Conservation (phyloP, 257 asterid species). For the Phtheirospermum japonicum region DNA sequence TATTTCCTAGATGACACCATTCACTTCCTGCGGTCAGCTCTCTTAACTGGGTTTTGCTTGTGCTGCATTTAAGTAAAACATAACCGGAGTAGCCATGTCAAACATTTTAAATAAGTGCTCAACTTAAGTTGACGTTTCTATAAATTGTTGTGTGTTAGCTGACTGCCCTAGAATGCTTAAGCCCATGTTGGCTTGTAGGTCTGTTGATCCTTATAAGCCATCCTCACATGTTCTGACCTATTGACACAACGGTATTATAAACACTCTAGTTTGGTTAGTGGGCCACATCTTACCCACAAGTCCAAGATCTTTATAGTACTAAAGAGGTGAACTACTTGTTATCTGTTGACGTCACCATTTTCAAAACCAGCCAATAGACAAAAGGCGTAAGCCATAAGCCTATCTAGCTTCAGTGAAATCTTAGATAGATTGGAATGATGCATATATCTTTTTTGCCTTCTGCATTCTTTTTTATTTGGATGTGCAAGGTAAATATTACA, state of each 20-base stretch:
- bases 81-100: neutral
- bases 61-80: neutral
- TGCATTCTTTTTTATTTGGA: neutral
- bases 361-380: no score
- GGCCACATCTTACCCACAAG: neutral
- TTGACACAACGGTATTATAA: neutral
- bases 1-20: neutral
- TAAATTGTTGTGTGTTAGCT: neutral
- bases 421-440: neutral
- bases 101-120: neutral
- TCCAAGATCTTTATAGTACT: no score
- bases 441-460: neutral
- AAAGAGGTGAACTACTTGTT: no score
- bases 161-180: neutral
- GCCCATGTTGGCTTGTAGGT: no score
- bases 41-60: neutral
- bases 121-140: neutral
- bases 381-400: neutral
- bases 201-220: no score
- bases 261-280: slow-evolving; percentile 1
- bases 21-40: neutral
- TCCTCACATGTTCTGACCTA: neutral
- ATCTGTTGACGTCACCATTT: no score
- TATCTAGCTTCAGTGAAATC: slow-evolving; percentile 1
- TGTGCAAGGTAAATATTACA: no score